These are phyloP conservation scores for Heritiera fomes DNA, from an alignment of 345 rosid species.

Conservation along the genomic window DNA sequence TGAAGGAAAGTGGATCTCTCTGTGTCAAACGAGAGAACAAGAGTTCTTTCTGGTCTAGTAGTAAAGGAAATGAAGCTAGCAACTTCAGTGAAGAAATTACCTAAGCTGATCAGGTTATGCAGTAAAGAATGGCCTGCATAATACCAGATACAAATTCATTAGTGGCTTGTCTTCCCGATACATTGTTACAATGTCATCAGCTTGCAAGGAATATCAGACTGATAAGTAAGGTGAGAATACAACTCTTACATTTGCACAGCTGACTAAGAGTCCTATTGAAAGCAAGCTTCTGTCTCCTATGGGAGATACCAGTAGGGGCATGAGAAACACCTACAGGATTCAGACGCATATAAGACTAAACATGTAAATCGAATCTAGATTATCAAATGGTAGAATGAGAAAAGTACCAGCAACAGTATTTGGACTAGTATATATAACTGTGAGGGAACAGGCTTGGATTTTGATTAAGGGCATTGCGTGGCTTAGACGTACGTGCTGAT, in stretches of 20 bases:
- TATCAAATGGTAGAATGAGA: background rate
- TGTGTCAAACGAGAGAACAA: background rate
- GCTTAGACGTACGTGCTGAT: too few species aligned
- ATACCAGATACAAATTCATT: constrained; percentile 10
- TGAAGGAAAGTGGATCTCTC: background rate
- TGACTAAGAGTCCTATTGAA: too few species aligned
- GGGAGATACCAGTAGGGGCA: too few species aligned
- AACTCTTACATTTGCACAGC: too few species aligned
- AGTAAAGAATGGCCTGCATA: constrained; percentile 64
- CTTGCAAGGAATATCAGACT: background rate
- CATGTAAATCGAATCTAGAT: background rate
- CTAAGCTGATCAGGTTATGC: constrained; percentile 84
- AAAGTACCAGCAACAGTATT: background rate
- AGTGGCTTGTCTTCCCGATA: background rate
- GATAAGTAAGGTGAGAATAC: background rate
- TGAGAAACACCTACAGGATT: constrained; percentile 46
- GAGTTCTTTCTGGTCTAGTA: background rate
- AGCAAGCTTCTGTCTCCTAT: too few species aligned
- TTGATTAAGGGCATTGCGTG: too few species aligned
- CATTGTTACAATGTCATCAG: background rate
- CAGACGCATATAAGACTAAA: background rate
- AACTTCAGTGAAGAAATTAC: constrained; percentile 40
- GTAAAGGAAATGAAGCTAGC: background rate
- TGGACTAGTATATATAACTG: constrained; percentile 44
- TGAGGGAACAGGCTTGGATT: too few species aligned